Conservation (phyloP, 441 rosid genomes). For the Aleurites moluccanus region DNA sequence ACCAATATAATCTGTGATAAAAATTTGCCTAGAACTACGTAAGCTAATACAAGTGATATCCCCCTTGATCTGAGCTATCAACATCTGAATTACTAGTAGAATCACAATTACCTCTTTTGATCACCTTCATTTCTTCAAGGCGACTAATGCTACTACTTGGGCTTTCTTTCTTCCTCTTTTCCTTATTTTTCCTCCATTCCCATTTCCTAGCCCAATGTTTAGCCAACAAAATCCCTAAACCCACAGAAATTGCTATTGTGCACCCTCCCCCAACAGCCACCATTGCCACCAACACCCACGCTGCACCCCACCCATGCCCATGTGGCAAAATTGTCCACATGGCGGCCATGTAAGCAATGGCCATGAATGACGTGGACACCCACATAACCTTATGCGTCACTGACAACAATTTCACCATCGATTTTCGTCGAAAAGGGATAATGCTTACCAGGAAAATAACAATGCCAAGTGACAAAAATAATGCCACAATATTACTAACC, state of each 20-base stretch:
- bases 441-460: slow-evolving; percentile 55
- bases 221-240: slow-evolving; percentile 36
- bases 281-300: slow-evolving; percentile 40
- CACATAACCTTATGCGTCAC: slow-evolving; percentile 58
- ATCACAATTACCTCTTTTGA: slow-evolving; percentile 25
- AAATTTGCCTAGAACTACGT: neutral
- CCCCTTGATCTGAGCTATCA: slow-evolving; percentile 43
- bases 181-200: slow-evolving; percentile 35
- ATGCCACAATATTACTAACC: slow-evolving; percentile 50
- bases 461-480: slow-evolving; percentile 46
- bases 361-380: slow-evolving; percentile 54
- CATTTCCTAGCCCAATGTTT: slow-evolving; percentile 44
- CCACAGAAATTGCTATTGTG: slow-evolving; percentile 32
- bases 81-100: slow-evolving; percentile 40
- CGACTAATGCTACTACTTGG: slow-evolving; percentile 40
- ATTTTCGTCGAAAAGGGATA: slow-evolving; percentile 48
- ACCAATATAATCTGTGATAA: neutral
- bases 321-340: slow-evolving; percentile 50
- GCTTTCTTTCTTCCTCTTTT: slow-evolving; percentile 21
- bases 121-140: slow-evolving; percentile 36
- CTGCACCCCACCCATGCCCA: slow-evolving; percentile 27
- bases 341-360: slow-evolving; percentile 45
- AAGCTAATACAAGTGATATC: slow-evolving; percentile 38
- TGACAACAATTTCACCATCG: slow-evolving; percentile 40
- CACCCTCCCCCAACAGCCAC: slow-evolving; percentile 44